Evolutionary conservation across 2,329 filamentous ascomycete species (phyloP).

Genomic region (Graphiopsis chlorocephala): DNA sequence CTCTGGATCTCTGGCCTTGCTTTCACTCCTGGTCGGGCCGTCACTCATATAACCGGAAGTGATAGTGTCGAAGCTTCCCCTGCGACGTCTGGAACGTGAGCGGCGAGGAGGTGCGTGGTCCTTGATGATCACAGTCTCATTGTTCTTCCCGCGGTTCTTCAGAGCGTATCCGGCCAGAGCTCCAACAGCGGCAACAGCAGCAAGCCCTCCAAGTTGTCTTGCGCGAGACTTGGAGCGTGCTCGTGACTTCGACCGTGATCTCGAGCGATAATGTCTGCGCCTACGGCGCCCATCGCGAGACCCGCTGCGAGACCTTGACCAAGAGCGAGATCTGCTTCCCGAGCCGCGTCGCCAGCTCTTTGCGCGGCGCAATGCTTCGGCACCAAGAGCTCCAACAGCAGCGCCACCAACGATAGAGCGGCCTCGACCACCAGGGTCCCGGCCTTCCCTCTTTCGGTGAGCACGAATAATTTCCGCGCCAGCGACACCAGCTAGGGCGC

Average conservation of each 20-base stretch:
- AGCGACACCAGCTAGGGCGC: slow-evolving; percentile 58
- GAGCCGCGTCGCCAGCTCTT: slow-evolving; percentile 44
- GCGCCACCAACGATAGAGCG: slow-evolving; percentile 59
- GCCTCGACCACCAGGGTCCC: slow-evolving; percentile 51
- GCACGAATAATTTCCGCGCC: slow-evolving; percentile 60
- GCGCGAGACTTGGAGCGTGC: slow-evolving; percentile 44
- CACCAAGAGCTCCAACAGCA: slow-evolving; percentile 59
- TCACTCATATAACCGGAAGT: slow-evolving; percentile 22
- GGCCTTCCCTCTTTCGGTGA: slow-evolving; percentile 56
- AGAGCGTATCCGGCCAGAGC: slow-evolving; percentile 55
- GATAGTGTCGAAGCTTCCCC: slow-evolving; percentile 37
- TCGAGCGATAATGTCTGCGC: slow-evolving; percentile 27
- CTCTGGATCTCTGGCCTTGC: slow-evolving; percentile 38
- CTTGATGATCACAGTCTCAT: slow-evolving; percentile 44
- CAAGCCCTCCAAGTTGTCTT: slow-evolving; percentile 56
- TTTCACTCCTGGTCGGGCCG: slow-evolving; percentile 36
- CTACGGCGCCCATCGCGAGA: slow-evolving; percentile 27
- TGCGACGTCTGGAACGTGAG: slow-evolving; percentile 46
- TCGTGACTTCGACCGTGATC: slow-evolving; percentile 42
- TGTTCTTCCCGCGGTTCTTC: slow-evolving; percentile 49
- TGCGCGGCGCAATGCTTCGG: slow-evolving; percentile 54
- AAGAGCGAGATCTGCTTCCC: slow-evolving; percentile 7
- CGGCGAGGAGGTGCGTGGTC: slow-evolving; percentile 37
- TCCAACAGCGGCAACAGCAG: slow-evolving; percentile 59
- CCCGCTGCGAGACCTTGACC: slow-evolving; percentile 6